These are phyloP conservation scores for Dorcoceras hygrometricum DNA, from an alignment of 257 asterid species.

Conservation along the genomic window DNA sequence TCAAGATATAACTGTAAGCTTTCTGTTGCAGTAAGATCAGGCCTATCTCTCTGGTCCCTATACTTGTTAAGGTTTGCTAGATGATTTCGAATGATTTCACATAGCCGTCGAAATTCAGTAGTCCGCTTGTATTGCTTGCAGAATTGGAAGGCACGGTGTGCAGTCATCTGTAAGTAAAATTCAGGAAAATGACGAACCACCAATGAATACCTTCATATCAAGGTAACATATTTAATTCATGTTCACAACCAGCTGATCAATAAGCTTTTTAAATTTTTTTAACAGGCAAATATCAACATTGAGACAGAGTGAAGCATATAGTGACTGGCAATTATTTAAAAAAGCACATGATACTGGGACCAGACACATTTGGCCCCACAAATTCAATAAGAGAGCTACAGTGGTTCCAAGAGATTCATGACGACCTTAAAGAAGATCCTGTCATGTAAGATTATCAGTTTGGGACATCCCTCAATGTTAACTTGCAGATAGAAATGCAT, in stretches of 20 bases:
- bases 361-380: not conserved
- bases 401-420: not conserved
- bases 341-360: not conserved
- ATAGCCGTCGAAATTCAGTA: constrained; percentile 82
- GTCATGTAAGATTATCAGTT: not conserved
- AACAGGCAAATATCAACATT: not conserved
- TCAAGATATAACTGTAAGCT: constrained; percentile 87
- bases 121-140: constrained; percentile 93
- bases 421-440: not conserved
- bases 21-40: constrained; percentile 85
- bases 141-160: constrained; percentile 94
- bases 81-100: constrained; percentile 90
- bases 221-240: not conserved
- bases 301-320: not conserved
- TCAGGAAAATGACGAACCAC: constrained; percentile 13
- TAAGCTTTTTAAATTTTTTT: not conserved
- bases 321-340: not conserved
- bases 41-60: constrained; percentile 91
- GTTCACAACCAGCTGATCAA: not conserved
- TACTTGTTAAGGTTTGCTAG: constrained; percentile 88
- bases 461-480: not conserved
- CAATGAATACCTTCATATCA: not conserved
- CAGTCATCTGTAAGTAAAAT: constrained; percentile 68
- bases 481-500: not conserved
- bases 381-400: not conserved